Conservation (phyloP, 805 yeast genomes). For the Candida gorgasii region DNA sequence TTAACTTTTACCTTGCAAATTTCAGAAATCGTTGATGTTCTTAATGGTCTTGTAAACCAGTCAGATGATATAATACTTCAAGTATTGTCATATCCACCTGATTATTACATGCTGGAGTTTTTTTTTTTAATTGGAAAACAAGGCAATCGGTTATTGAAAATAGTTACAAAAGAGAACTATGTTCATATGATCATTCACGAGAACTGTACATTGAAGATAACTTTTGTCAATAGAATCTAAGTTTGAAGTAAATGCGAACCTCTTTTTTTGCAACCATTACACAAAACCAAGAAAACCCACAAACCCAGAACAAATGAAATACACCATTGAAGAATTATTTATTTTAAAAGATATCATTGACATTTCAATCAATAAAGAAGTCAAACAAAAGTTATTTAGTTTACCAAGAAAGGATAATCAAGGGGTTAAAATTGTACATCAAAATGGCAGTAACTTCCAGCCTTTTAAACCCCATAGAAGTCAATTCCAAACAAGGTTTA, state of each 20-base stretch:
- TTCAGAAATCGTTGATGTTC: too few species aligned
- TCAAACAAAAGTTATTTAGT: background rate
- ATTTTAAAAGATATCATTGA: background rate
- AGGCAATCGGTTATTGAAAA: too few species aligned
- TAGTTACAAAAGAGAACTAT: too few species aligned
- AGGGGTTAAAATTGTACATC: slow-evolving; percentile 1
- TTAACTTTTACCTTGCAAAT: too few species aligned
- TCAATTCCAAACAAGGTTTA: background rate
- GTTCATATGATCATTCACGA: too few species aligned
- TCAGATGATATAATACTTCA: too few species aligned
- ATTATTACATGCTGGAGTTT: too few species aligned
- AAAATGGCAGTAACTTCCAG: background rate
- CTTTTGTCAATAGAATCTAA: too few species aligned
- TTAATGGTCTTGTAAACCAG: too few species aligned
- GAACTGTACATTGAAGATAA: too few species aligned
- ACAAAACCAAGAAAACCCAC: background rate
- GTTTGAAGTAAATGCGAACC: background rate
- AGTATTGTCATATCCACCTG: too few species aligned
- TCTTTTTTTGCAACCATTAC: slow-evolving; percentile 7
- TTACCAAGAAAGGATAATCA: background rate
- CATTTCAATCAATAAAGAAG: background rate
- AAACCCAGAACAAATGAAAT: slow-evolving; percentile 6
- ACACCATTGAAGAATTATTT: slow-evolving; percentile 3
- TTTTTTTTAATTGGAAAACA: too few species aligned
- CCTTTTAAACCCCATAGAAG: background rate